Evolutionary conservation across 805 yeast species (phyloP), one percentile per base, ranked within the genome.

Genomic region (Nakazawaea siamensis): DNA sequence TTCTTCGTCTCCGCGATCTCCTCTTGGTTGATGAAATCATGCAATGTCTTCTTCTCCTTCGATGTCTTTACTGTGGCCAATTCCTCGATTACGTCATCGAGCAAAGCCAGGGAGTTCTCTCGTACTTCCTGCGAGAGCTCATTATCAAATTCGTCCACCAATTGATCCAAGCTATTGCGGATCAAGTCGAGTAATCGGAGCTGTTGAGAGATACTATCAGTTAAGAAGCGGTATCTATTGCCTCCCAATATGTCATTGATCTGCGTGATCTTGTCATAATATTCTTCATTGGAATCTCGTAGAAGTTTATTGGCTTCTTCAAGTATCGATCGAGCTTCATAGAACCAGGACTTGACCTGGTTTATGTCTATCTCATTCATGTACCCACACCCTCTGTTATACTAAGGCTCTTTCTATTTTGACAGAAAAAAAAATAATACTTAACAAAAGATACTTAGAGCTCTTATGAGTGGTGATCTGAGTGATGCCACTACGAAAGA

Each of bases 21-120:
- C 3, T 49, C 49, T 24, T 55, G 65, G 25, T 73, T 64, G 1
- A 77, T 68, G 44, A 68, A 75, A 33, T 72, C 74, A 29, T 60
- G 62, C 21, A 76, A 40, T 5, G 44, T 40, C 13, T 17, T 27
- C 1, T n/a, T 25, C 9, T 27, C 24, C n/a, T n/a, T n/a, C 10
- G 33, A 27, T 5, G 48, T 58, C 7, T 49, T 49, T 2, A 64
- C 56, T 15, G 42, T 38, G 21, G 62, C 60, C 32, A 75, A 54
- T 3, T 39, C 40, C 3, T 47, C 44, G 10, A 66, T 42, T 3
- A 60, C 54, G 2, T 37, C 36, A 5, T 54, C 52, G 20, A 75
- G 49, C 25, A 50, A 46, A 2, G 50, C 53, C 18, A 58, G 53
- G 58, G 57, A 9, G 40, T 34, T 12, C 43, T 40, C 37, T 61